Conservation (phyloP, 225 moss, liverwort and hornwort genomes). For the Takakia lepidozioides region DNA sequence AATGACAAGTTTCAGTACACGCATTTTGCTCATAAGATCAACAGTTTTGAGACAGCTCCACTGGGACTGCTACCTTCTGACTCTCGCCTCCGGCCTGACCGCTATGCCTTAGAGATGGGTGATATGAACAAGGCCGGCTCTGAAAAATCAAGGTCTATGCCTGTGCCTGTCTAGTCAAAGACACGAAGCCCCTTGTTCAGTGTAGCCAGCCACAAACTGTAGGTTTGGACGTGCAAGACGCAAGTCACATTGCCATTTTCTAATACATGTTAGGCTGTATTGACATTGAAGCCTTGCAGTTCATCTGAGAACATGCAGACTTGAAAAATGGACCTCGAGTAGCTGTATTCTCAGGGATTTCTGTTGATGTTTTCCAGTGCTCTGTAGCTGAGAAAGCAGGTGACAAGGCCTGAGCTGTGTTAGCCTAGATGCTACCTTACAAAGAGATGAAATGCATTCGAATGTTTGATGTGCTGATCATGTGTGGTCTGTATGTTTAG, state of each 20-base stretch:
- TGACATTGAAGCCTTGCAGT: too few species aligned
- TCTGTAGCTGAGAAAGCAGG: too few species aligned
- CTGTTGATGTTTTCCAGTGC: background rate
- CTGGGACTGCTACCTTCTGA: conserved; percentile 68
- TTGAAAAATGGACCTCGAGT: too few species aligned
- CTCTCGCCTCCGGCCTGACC: conserved; percentile 86
- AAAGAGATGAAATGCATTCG: background rate
- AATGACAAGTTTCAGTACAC: conserved; percentile 75
- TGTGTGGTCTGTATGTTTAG: conserved; percentile 12
- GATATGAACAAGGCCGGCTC: conserved; percentile 78
- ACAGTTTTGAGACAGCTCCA: conserved; percentile 82
- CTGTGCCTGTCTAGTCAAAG: background rate
- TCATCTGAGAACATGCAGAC: too few species aligned
- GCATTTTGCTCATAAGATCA: conserved; percentile 68
- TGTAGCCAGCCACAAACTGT: too few species aligned
- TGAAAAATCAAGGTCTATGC: conserved; percentile 57
- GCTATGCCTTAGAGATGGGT: conserved; percentile 65
- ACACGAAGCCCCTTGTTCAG: too few species aligned
- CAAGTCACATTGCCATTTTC: too few species aligned
- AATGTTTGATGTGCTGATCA: background rate
- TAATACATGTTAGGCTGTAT: too few species aligned
- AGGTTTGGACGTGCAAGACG: too few species aligned
- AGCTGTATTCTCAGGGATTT: background rate
- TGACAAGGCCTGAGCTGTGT: too few species aligned
- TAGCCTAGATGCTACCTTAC: background rate